phyloP scores from a whole-genome alignment of 176 grass and related monocot species.

The Ananas comosus region DNA sequence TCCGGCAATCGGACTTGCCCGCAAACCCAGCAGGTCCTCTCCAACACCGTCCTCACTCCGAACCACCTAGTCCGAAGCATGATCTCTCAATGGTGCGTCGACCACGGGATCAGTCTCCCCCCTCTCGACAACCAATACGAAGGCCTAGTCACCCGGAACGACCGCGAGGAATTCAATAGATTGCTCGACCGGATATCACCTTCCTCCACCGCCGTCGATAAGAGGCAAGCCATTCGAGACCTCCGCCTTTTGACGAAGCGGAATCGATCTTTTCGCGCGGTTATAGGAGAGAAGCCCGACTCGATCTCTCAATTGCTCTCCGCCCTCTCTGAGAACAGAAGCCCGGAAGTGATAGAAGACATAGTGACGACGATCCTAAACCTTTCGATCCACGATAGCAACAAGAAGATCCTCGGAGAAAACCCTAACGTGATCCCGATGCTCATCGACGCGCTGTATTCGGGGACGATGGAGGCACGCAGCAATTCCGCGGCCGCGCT shows the following conservation, averaged over 20 bases:
- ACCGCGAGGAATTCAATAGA: conserved; percentile 34
- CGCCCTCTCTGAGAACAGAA: conserved; percentile 39
- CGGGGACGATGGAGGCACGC: conserved; percentile 51
- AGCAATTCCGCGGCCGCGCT: conserved; percentile 68
- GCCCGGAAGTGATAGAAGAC: conserved; percentile 59
- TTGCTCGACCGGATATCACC: conserved; percentile 57
- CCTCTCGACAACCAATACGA: conserved; percentile 26
- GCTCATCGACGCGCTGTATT: conserved; percentile 54
- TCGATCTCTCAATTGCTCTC: conserved; percentile 51
- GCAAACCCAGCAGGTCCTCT: conserved; percentile 51
- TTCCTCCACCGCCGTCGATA: conserved; percentile 24
- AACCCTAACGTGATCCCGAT: conserved; percentile 47
- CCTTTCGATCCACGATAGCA: conserved; percentile 76
- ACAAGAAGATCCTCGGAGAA: conserved; percentile 72
- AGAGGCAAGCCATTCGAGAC: conserved; percentile 56
- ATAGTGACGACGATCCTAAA: conserved; percentile 78
- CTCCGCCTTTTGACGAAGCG: conserved; percentile 55
- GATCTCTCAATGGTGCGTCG: conserved; percentile 59
- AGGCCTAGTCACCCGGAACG: conserved; percentile 33
- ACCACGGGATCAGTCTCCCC: conserved; percentile 39
- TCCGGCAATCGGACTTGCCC: conserved; percentile 56
- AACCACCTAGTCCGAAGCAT: conserved; percentile 53
- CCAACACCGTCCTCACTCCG: conserved; percentile 39
- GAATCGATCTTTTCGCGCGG: conserved; percentile 54
- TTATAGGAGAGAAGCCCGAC: conserved; percentile 58